phyloP scores from a whole-genome alignment of 1,139 yeast species.

The Petasospora fabianii region DNA sequence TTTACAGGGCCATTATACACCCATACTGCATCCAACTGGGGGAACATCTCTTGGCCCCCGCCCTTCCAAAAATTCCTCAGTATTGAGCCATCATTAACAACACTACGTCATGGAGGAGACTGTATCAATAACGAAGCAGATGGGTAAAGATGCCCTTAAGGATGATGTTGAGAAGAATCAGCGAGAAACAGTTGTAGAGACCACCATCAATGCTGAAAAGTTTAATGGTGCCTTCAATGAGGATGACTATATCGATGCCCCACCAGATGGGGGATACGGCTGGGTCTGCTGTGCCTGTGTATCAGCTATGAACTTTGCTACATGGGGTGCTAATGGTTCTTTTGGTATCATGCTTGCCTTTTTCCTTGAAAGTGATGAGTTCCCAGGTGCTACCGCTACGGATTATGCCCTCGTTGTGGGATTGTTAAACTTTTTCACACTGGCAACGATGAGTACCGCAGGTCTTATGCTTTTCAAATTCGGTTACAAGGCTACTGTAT shows the following conservation, averaged over 20 bases:
- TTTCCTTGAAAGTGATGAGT: constrained; percentile 40
- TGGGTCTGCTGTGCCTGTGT: constrained; percentile 58
- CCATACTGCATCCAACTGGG: no score
- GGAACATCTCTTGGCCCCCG: no score
- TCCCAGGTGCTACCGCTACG: constrained; percentile 46
- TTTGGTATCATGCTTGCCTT: constrained; percentile 54
- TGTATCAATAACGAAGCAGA: no score
- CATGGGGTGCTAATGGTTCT: constrained; percentile 64
- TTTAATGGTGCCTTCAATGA: constrained; percentile 29
- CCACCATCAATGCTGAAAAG: background rate
- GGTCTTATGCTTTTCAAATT: constrained; percentile 27
- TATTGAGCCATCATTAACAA: no score
- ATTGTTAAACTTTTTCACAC: constrained; percentile 46
- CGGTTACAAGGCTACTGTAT: constrained; percentile 34
- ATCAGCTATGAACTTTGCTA: constrained; percentile 40
- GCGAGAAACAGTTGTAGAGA: background rate
- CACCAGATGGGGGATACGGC: constrained; percentile 60
- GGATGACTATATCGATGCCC: constrained; percentile 35
- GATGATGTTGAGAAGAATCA: no score
- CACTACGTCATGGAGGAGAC: no score
- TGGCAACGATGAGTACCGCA: constrained; percentile 38
- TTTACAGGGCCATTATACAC: no score
- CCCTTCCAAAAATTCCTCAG: no score
- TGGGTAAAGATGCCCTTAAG: no score
- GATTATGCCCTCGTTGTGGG: constrained; percentile 63